Percentiles rank a stretch among this genome's conserved stretches.
phyloP scores from a whole-genome alignment of 345 rosid species.

The Cardamine chenopodiifolia region DNA sequence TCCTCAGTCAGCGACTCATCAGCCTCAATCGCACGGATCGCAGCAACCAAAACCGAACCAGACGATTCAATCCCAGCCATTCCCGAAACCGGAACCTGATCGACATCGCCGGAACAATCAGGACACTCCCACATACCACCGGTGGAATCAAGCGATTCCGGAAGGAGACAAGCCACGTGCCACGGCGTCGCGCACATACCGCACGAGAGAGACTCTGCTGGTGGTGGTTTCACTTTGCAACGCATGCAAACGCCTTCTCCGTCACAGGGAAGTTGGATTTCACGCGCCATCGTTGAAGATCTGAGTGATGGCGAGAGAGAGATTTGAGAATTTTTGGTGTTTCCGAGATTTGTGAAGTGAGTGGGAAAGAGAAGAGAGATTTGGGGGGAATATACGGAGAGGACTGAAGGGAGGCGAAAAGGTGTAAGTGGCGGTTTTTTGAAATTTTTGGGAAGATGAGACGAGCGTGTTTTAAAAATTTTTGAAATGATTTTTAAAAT shows the following conservation, averaged over 20 bases:
- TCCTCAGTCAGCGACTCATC: conserved; percentile 48
- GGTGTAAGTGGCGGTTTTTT: background rate
- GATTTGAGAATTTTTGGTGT: background rate
- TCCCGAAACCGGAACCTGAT: conserved; percentile 14
- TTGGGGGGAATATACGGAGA: background rate
- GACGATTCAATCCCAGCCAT: background rate
- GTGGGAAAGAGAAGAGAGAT: background rate
- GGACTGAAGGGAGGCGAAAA: background rate
- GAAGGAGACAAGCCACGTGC: conserved; percentile 65
- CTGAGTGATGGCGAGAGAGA: background rate
- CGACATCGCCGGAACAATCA: conserved; percentile 49
- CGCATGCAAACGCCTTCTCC: conserved; percentile 68
- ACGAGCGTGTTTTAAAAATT: background rate
- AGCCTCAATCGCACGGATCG: conserved; percentile 51
- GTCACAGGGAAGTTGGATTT: conserved; percentile 64
- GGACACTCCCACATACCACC: conserved; percentile 65
- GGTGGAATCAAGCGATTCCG: conserved; percentile 49
- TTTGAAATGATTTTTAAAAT: too few species aligned
- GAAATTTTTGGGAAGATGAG: background rate
- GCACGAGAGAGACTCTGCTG: conserved; percentile 60
- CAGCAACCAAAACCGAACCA: conserved; percentile 32
- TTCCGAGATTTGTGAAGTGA: background rate
- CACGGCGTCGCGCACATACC: conserved; percentile 67
- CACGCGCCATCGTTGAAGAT: conserved; percentile 45
- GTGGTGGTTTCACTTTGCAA: conserved; percentile 50